phyloP scores from a whole-genome alignment of 768 basidiomycete genomes.

The Podaxis sp. region DNA sequence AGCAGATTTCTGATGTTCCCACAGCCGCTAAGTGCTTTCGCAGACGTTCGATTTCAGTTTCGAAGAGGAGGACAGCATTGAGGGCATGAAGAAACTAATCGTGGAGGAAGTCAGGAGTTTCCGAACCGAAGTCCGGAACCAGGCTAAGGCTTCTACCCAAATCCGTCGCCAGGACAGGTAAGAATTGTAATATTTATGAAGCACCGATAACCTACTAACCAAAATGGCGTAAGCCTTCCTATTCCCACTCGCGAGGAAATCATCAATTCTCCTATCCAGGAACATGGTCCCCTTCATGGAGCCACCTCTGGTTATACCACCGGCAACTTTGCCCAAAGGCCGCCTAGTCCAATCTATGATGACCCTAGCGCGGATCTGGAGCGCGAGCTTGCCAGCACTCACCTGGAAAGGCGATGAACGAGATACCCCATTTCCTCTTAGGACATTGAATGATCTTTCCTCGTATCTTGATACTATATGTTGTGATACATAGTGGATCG shows the following conservation, averaged over 20 bases:
- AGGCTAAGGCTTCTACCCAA: conserved; percentile 70
- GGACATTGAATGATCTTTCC: not conserved
- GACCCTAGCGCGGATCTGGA: conserved; percentile 86
- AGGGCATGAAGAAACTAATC: conserved; percentile 96
- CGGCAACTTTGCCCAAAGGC: conserved; percentile 35
- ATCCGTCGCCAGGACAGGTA: conserved; percentile 79
- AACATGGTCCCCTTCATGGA: conserved; percentile 59
- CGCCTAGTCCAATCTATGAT: conserved; percentile 75
- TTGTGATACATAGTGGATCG: not conserved
- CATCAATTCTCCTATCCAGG: conserved; percentile 70
- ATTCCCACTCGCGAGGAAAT: conserved; percentile 84
- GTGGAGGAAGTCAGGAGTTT: conserved; percentile 90
- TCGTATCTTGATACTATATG: not conserved
- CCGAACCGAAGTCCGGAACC: conserved; percentile 86
- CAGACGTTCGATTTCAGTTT: conserved; percentile 96
- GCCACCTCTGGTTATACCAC: conserved; percentile 70
- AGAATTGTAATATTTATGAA: conserved; percentile 15
- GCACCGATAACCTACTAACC: not conserved
- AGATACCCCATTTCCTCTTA: not conserved
- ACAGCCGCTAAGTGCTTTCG: not conserved
- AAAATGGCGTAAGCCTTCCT: conserved; percentile 52
- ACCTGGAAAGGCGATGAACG: conserved; percentile 39
- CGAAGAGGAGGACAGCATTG: conserved; percentile 94
- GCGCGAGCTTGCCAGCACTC: conserved; percentile 78
- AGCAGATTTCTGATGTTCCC: not conserved